Conservation (phyloP, 768 basidiomycete species). For the Lyophyllum atratum region DNA sequence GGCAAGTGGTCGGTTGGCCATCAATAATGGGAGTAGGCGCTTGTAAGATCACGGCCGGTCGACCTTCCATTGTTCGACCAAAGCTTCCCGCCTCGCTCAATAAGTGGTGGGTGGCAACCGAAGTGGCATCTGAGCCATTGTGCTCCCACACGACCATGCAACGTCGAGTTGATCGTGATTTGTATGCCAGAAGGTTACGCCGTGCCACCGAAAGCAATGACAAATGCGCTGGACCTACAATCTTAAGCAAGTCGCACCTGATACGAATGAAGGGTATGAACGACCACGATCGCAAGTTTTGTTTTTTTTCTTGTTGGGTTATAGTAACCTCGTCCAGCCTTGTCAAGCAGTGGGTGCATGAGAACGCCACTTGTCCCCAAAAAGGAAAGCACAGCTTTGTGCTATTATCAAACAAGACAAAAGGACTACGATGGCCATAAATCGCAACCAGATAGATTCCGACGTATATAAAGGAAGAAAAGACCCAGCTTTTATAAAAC, state of each 20-base stretch:
- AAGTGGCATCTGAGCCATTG: neutral
- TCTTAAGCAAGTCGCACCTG: too few relatives aligned
- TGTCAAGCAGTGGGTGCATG: neutral
- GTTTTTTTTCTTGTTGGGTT: too few relatives aligned
- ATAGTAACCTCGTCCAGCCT: too few relatives aligned
- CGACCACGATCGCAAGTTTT: too few relatives aligned
- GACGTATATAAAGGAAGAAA: neutral
- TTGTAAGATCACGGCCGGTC: neutral
- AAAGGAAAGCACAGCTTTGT: neutral
- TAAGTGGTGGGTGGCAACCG: neutral
- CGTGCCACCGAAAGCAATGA: too few relatives aligned
- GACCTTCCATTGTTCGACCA: neutral
- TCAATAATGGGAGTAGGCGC: neutral
- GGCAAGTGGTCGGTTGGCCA: neutral
- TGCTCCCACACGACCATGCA: neutral
- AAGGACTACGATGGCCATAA: neutral
- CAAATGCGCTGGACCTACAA: too few relatives aligned
- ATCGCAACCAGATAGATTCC: neutral
- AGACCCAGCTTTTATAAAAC: neutral
- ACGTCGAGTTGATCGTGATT: neutral
- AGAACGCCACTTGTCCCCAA: neutral
- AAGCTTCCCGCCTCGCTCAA: neutral
- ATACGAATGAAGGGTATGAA: too few relatives aligned
- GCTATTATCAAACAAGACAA: neutral
- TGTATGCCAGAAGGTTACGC: too few relatives aligned